A percentile compares a stretch with the other conserved stretches of the same genome.
These are phyloP conservation scores for Penicillium canescens DNA, from an alignment of 495 filamentous ascomycete genomes.

Conservation along the genomic window DNA sequence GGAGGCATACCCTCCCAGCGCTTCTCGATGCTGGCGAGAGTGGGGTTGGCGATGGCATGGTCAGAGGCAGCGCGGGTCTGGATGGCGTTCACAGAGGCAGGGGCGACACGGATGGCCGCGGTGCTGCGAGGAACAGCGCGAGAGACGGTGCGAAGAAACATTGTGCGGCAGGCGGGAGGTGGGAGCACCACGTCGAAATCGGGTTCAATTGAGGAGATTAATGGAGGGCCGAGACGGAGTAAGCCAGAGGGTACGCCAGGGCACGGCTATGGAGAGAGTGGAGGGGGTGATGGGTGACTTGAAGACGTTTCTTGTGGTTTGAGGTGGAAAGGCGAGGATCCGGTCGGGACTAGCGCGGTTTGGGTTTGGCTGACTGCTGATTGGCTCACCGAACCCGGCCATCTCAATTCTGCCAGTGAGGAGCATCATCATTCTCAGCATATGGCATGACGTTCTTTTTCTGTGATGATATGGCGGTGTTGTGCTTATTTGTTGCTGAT, in stretches of 20 bases:
- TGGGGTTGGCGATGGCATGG: conserved; percentile 96
- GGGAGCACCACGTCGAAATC: conserved; percentile 32
- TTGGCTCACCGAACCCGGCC: conserved; percentile 30
- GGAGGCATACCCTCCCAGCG: conserved; percentile 96
- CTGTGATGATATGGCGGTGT: not conserved
- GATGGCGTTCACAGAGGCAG: conserved; percentile 44
- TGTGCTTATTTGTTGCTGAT: not conserved
- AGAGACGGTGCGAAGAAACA: conserved; percentile 49
- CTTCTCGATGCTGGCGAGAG: conserved; percentile 97
- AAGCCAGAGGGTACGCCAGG: conserved; percentile 25
- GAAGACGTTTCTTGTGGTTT: conserved; percentile 45
- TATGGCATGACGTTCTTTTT: not conserved
- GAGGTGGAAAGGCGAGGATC: conserved; percentile 48
- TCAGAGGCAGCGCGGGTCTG: conserved; percentile 67
- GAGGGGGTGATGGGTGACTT: conserved; percentile 37
- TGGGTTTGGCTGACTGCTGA: conserved; percentile 37
- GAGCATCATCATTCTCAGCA: conserved; percentile 29
- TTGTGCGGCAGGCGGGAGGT: conserved; percentile 43
- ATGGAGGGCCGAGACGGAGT: conserved; percentile 16
- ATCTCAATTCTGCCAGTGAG: conserved; percentile 17
- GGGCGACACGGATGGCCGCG: conserved; percentile 42
- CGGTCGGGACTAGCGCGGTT: conserved; percentile 37
- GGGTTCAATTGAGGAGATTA: conserved; percentile 30
- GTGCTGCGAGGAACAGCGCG: conserved; percentile 49
- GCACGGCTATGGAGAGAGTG: conserved; percentile 33